These are phyloP conservation scores for Serendipita indica DNA, from an alignment of 768 basidiomycete genomes.

Conservation along the genomic window DNA sequence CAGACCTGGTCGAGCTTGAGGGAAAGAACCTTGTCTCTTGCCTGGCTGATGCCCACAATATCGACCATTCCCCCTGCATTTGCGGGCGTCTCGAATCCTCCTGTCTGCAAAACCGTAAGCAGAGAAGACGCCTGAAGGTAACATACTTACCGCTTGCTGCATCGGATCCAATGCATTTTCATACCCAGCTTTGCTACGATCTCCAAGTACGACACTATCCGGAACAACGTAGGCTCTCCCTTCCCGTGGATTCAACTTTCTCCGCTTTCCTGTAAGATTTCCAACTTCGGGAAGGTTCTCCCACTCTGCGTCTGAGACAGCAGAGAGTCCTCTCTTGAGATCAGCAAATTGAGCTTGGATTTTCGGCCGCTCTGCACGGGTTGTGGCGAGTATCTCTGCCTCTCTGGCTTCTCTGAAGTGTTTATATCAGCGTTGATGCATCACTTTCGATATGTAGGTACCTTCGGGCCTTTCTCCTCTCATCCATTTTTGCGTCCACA, in stretches of 20 bases:
- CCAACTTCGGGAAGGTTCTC: slow-evolving; percentile 90
- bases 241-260: slow-evolving; percentile 48
- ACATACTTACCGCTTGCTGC: slow-evolving; percentile 59
- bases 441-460: slow-evolving; percentile 31
- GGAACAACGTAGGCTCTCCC: slow-evolving; percentile 82
- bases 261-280: slow-evolving; percentile 84
- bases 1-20: slow-evolving; percentile 83
- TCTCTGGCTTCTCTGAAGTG: slow-evolving; percentile 55
- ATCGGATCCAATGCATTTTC: slow-evolving; percentile 60
- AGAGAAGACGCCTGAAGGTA: background rate
- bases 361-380: slow-evolving; percentile 80
- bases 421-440: background rate
- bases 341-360: slow-evolving; percentile 94
- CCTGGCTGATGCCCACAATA: slow-evolving; percentile 93
- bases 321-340: slow-evolving; percentile 75
- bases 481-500: slow-evolving; percentile 87
- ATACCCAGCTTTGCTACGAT: slow-evolving; percentile 56
- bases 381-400: slow-evolving; percentile 53
- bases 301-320: slow-evolving; percentile 87
- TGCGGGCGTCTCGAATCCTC: slow-evolving; percentile 71
- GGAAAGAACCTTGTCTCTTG: slow-evolving; percentile 84
- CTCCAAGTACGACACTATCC: slow-evolving; percentile 83
- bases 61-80: slow-evolving; percentile 73
- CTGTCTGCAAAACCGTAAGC: slow-evolving; percentile 26
- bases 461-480: slow-evolving; percentile 64